Base-by-base conservation (phyloP, 352 stramenopile species). In the Phytopythium aichiense region DNA sequence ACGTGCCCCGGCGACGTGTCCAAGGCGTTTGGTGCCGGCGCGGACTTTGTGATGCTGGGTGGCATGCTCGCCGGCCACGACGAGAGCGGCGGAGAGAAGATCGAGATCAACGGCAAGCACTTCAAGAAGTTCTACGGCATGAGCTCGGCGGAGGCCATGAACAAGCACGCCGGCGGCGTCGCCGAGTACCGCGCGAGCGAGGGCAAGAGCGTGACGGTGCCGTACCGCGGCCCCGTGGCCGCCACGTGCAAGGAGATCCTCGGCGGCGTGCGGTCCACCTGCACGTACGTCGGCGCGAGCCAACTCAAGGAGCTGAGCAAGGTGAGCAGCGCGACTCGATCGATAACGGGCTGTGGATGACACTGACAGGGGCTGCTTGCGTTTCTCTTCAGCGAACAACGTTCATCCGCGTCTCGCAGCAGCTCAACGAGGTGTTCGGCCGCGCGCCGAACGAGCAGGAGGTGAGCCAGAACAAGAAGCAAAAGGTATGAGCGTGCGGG, bases 81-180 rank as follows among this genome's bases (percentile, higher is more conserved):
- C 54, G 91, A 98, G 68, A 93, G 79, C 63, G 91, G 89, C 16
- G 91, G 91, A 15, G 79, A 95, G 4, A 85, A 91, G 51, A 79
- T 96, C 25, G 79, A 94, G 58, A 57, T 73, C 15, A 77, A 71
- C 35, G 85, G 87, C 43, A 84, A 87, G 51, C 30, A 77, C 49
- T 89, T 85, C 65, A 97, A 97, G 76, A 80, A 87, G 58, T 98
- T 98, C 66, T 98, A 98, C 72, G 92, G 92, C 61, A 98, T 98
- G 92, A 94, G 79, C 70, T 96, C 86, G 31, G 86, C 86, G 2
- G 88, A 92, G 33, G 92, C 92, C 58, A 98, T 98, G 91, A 89
- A 90, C 59, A 98, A 97, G 71, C 91, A 98, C 67, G 76, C 72
- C 35, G 92, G 92, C 4, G 90, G 91, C 22, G 91, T 98, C 9